phyloP scores from a whole-genome alignment of 73 alveolate species.

The Tetrahymena borealis region DNA sequence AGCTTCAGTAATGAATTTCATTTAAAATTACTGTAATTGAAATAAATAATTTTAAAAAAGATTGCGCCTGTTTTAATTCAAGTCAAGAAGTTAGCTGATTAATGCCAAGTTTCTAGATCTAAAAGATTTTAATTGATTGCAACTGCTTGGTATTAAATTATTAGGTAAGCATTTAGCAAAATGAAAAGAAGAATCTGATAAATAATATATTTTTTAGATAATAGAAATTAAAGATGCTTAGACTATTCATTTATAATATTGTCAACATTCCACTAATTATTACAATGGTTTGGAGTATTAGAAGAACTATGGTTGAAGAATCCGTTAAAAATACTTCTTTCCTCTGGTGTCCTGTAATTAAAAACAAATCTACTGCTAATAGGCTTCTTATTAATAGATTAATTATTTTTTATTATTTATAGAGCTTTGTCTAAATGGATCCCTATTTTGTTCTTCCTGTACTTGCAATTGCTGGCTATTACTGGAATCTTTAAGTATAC shows the following conservation, averaged over 20 bases:
- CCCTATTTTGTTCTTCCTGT: slow-evolving; percentile 24
- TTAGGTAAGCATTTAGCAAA: not conserved
- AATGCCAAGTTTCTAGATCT: not conserved
- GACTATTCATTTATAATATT: slow-evolving; percentile 29
- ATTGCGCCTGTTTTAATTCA: not conserved
- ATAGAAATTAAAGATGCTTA: slow-evolving; percentile 30
- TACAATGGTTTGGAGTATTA: slow-evolving; percentile 41
- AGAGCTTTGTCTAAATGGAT: slow-evolving; percentile 6
- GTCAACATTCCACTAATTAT: slow-evolving; percentile 25
- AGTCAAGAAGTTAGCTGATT: not conserved
- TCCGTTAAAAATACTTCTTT: slow-evolving; percentile 30
- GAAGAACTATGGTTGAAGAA: slow-evolving; percentile 40
- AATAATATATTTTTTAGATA: not conserved
- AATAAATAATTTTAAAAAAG: not conserved
- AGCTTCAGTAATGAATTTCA: slow-evolving; percentile 13
- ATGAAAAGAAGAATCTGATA: not conserved
- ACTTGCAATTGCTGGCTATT: slow-evolving; percentile 23
- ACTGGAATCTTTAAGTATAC: not conserved
- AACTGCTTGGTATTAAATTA: slow-evolving; percentile 3
- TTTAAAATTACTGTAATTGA: not conserved
- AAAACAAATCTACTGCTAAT: not conserved
- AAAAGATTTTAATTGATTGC: slow-evolving; percentile 5
- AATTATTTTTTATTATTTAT: not conserved
- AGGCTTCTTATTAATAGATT: not conserved
- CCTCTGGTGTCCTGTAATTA: slow-evolving; percentile 31